A percentile compares a stretch with the other conserved stretches of the same genome.
These are phyloP conservation scores for Prunus fruticosa DNA, from an alignment of 306 rosid species.

Conservation along the genomic window DNA sequence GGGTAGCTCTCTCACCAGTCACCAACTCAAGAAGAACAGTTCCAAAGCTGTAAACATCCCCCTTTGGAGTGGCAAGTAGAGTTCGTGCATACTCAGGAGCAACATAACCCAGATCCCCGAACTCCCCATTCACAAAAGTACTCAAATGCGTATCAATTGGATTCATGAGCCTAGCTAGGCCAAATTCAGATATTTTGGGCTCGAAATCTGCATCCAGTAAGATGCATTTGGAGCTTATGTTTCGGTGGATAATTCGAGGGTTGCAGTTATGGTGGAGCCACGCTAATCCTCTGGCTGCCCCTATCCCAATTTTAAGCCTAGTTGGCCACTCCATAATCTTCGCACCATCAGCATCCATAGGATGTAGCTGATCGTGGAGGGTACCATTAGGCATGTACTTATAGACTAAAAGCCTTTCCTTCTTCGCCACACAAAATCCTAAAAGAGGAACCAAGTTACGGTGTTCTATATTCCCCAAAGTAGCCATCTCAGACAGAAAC, in stretches of 20 bases:
- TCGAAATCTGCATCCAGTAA: conserved; percentile 70
- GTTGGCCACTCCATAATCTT: conserved; percentile 64
- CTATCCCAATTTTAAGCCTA: conserved; percentile 81
- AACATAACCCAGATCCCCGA: conserved; percentile 89
- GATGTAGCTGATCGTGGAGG: conserved; percentile 75
- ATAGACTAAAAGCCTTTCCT: conserved; percentile 83
- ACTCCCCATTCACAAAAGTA: conserved; percentile 93
- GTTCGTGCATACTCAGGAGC: conserved; percentile 93
- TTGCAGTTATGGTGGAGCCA: conserved; percentile 98
- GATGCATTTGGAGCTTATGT: conserved; percentile 92
- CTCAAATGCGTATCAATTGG: conserved; percentile 94
- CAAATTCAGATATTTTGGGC: conserved; percentile 90
- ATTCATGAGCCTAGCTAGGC: conserved; percentile 94
- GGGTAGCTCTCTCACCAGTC: conserved; percentile 79
- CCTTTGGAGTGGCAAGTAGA: conserved; percentile 88
- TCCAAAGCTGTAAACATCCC: conserved; percentile 89
- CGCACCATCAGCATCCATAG: conserved; percentile 30
- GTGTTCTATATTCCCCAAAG: conserved; percentile 66
- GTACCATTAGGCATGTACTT: conserved; percentile 72
- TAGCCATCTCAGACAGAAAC: conserved; percentile 80
- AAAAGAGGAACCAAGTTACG: conserved; percentile 85
- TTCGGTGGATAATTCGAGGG: conserved; percentile 88
- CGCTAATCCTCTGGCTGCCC: conserved; percentile 93
- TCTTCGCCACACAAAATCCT: conserved; percentile 85
- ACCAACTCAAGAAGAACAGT: conserved; percentile 91